Conservation (phyloP, 2,329 filamentous ascomycete genomes). For the Aspergillus carbonarius region DNA sequence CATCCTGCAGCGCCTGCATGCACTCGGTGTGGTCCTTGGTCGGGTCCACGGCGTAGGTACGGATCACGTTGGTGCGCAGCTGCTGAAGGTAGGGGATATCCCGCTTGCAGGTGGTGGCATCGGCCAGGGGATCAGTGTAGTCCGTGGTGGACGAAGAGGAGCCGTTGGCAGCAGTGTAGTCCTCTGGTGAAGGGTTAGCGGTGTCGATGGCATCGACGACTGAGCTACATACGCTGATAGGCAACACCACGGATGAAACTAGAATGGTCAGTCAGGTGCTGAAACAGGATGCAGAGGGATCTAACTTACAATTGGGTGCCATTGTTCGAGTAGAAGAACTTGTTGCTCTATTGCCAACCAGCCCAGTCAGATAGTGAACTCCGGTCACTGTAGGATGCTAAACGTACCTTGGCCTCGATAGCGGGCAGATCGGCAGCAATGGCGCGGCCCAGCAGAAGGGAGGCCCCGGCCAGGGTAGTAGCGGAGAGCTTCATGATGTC, state of each 20-base stretch:
- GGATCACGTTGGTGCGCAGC: conserved; percentile 87
- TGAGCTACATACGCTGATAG: conserved; percentile 66
- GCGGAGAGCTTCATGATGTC: conserved; percentile 55
- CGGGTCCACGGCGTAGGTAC: conserved; percentile 90
- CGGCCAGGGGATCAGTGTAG: conserved; percentile 81
- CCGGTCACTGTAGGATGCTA: neutral
- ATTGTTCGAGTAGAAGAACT: conserved; percentile 87
- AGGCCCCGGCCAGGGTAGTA: conserved; percentile 50
- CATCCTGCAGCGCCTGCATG: conserved; percentile 77
- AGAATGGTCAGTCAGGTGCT: neutral
- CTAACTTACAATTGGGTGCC: conserved; percentile 66
- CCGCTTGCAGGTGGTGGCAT: conserved; percentile 69
- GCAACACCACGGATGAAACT: conserved; percentile 89
- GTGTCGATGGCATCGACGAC: neutral
- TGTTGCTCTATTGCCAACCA: conserved; percentile 58
- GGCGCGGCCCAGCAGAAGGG: conserved; percentile 53
- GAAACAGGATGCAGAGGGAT: neutral
- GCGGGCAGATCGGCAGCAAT: conserved; percentile 57
- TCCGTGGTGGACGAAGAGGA: conserved; percentile 34
- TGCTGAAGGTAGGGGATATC: conserved; percentile 79
- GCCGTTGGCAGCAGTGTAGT: conserved; percentile 50
- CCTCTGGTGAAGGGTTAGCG: conserved; percentile 40
- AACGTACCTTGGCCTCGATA: conserved; percentile 62
- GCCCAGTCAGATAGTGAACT: conserved; percentile 2
- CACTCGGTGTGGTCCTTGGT: conserved; percentile 73